Percentiles rank a stretch among this genome's conserved stretches.
Evolutionary conservation across 169 alveolate species (phyloP).

Genomic region (Cyclospora cayetanensis): DNA sequence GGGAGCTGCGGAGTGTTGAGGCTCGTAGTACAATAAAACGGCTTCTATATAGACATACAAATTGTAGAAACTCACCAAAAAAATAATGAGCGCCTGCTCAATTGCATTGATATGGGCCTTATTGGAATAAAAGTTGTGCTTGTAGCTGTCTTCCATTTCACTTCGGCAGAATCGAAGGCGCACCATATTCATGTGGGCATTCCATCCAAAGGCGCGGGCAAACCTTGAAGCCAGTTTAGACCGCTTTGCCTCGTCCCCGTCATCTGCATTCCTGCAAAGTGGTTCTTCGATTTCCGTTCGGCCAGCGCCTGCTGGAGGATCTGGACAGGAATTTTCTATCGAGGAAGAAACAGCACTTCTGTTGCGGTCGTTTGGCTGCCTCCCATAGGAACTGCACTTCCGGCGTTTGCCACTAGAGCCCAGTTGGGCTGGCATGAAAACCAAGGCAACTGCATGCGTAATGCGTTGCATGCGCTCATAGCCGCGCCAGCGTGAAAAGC

Average conservation of each 20-base stretch:
- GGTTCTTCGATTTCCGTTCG: constrained; percentile 45
- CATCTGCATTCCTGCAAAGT: constrained; percentile 32
- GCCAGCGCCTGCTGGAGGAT: constrained; percentile 39
- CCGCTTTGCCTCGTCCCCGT: constrained; percentile 18
- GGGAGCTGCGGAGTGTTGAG: not conserved
- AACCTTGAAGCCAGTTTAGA: constrained; percentile 11
- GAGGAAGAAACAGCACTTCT: constrained; percentile 31
- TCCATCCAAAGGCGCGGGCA: constrained; percentile 43
- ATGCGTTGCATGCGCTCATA: constrained; percentile 63
- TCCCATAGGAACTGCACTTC: constrained; percentile 1
- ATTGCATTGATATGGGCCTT: constrained; percentile 53
- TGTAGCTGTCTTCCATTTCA: constrained; percentile 65
- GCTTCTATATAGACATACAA: no score
- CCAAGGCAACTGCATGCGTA: constrained; percentile 38
- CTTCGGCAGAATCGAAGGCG: constrained; percentile 51
- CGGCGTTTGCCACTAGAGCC: constrained; percentile 37
- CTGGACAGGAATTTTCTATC: constrained; percentile 24
- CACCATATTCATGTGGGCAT: constrained; percentile 54
- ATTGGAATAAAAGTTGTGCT: constrained; percentile 54
- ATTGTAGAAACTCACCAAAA: constrained; percentile 62
- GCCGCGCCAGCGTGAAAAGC: constrained; percentile 48
- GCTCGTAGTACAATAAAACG: not conserved
- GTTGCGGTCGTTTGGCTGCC: constrained; percentile 23
- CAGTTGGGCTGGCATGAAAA: constrained; percentile 40
- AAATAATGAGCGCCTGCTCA: constrained; percentile 66